Base-by-base conservation (phyloP, 306 rosid genomes). In the Sphenostylis stenocarpa region DNA sequence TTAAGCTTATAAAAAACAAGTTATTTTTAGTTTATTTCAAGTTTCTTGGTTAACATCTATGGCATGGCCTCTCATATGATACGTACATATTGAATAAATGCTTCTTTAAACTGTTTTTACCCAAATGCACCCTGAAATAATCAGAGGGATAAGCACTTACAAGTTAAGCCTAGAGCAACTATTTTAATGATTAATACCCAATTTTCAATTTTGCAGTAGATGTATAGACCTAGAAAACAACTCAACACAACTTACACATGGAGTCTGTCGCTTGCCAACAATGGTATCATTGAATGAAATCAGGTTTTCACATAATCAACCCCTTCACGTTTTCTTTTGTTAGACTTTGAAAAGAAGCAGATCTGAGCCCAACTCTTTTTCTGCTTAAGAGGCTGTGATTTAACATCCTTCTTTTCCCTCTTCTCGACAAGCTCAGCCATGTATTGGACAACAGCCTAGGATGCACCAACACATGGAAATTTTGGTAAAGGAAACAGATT, bases 361-460 rank as follows among this genome's bases (percentile, higher is more conserved):
- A 83, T 88, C 73, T 86, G 90, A 79, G 86, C 86, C 97, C 97
- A 92, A 67, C 90, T 84, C 80, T 87, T 93, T 69, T 88, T 90
- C 84, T 86, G 89, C 93, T 83, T 85, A 24, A 77, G 82, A 36
- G 88, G 85, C 69, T 85, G 90, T 44, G 86, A 21, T 77, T 82
- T 89, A 43, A 73, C 88, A 17, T 89, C 89, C 60, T 57, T 83
- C 79, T 89, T 90, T 45, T 78, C 85, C 80, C 80, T 81, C 73
- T 88, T 91, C 84, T 81, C 88, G 9, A 82, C 82, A 73, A 82
- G 85, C 23, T 93, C 91, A 31, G 83, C 84, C 97, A 93, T 89
- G 90, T 85, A 93, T 75, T 91, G 88, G 17, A 93, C 98, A 83
- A 91, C 98, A 69, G 97, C 98, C 98, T 93, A 81, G 68, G 65